These are phyloP conservation scores for Trametes pubescens DNA, from an alignment of 1,284 basidiomycete genomes.

Conservation along the genomic window DNA sequence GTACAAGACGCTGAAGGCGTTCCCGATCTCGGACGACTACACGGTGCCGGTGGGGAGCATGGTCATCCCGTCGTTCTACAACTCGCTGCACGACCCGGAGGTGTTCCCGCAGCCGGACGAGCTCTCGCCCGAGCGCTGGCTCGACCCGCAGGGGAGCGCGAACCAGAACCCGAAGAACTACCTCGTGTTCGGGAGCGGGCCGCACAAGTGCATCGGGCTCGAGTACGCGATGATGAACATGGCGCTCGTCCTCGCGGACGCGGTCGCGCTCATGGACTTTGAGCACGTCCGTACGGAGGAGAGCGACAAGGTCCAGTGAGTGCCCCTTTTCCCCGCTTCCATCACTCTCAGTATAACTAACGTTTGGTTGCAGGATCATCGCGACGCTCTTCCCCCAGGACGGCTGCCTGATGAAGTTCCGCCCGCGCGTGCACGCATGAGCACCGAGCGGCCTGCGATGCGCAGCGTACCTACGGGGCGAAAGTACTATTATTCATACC, in stretches of 20 bases:
- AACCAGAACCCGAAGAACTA: conserved; percentile 94
- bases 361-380: conserved; percentile 67
- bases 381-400: conserved; percentile 97
- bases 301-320: conserved; percentile 86
- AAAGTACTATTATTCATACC: conserved; percentile 15
- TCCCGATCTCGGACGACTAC: conserved; percentile 92
- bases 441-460: background rate
- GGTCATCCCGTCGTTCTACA: conserved; percentile 98
- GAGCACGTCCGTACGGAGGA: conserved; percentile 85
- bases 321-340: conserved; percentile 32
- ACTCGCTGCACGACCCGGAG: conserved; percentile 89
- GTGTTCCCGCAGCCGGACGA: conserved; percentile 90
- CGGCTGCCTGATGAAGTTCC: conserved; percentile 84
- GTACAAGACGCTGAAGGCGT: conserved; percentile 89
- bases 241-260: conserved; percentile 86
- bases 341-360: background rate
- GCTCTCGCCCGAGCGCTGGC: conserved; percentile 93
- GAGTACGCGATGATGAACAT: conserved; percentile 97
- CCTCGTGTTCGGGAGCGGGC: conserved; percentile 94
- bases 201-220: conserved; percentile 92
- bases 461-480: conserved; percentile 1
- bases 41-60: conserved; percentile 92
- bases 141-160: conserved; percentile 83
- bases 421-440: conserved; percentile 52
- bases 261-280: conserved; percentile 86